A percentile compares a stretch with the other conserved stretches of the same genome.
Conservation (phyloP, 2,329 filamentous ascomycete genomes). For the Pseudogymnoascus sp. region DNA sequence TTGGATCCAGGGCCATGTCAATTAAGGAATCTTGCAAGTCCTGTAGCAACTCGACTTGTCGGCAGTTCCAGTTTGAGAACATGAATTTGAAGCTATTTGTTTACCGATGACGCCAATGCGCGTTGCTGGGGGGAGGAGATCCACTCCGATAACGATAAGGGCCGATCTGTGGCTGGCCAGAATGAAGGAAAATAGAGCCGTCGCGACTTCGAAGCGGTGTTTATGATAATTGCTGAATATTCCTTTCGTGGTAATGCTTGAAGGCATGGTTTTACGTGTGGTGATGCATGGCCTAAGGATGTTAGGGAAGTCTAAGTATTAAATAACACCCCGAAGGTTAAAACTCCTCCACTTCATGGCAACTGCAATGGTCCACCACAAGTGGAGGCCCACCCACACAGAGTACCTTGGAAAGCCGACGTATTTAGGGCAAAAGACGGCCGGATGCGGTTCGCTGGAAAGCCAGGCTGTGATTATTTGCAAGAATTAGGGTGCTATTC, state of each 20-base stretch:
- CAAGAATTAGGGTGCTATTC: background rate
- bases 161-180: slow-evolving; percentile 5
- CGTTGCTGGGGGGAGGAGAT: slow-evolving; percentile 12
- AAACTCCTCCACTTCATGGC: slow-evolving; percentile 4
- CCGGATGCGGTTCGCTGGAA: background rate
- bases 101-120: slow-evolving; percentile 12
- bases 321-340: background rate
- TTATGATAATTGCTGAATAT: slow-evolving; percentile 2
- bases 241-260: background rate
- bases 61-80: slow-evolving; percentile 23
- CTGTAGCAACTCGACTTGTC: slow-evolving; percentile 21
- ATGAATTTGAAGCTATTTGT: slow-evolving; percentile 18
- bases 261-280: background rate
- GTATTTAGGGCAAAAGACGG: background rate
- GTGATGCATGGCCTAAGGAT: background rate
- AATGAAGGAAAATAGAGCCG: slow-evolving; percentile 1
- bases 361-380: slow-evolving; percentile 2
- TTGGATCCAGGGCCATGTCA: slow-evolving; percentile 35
- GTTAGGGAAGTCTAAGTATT: slow-evolving; percentile 3
- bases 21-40: slow-evolving; percentile 28
- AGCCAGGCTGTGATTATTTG: background rate
- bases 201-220: background rate
- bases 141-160: slow-evolving; percentile 8
- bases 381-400: background rate
- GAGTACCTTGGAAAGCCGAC: background rate